Evolutionary conservation across 2,329 filamentous ascomycete species (phyloP).

Genomic region (Aspergillus ibericus): DNA sequence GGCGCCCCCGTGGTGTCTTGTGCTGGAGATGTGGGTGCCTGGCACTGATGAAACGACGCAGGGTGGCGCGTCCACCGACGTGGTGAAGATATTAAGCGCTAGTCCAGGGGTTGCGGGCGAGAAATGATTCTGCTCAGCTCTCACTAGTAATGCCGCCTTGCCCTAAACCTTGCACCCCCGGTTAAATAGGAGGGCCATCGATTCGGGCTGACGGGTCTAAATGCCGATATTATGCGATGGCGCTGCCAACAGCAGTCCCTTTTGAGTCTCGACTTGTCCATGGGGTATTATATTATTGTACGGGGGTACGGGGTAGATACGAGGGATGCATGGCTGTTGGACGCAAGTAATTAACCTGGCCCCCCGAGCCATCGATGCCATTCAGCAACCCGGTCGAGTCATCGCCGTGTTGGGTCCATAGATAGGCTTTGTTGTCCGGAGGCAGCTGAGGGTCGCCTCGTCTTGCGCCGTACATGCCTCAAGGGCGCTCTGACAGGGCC

Average conservation of each 20-base stretch:
- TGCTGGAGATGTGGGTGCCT: neutral
- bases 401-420: neutral
- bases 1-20: neutral
- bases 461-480: slow-evolving; percentile 1
- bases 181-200: slow-evolving; percentile 4
- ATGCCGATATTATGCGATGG: slow-evolving; percentile 12
- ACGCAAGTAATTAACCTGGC: neutral
- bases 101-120: slow-evolving; percentile 8
- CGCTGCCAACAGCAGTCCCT: too few relatives aligned
- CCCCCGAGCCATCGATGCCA: neutral
- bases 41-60: slow-evolving; percentile 14
- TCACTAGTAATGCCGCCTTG: neutral
- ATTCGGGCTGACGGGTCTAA: slow-evolving; percentile 2
- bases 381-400: neutral
- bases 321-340: neutral
- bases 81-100: slow-evolving; percentile 2
- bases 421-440: neutral
- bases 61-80: slow-evolving; percentile 6
- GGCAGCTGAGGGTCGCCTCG: slow-evolving; percentile 4
- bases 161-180: neutral
- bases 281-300: too few relatives aligned
- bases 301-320: neutral
- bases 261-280: neutral
- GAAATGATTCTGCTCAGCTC: neutral
- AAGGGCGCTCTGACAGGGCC: neutral